These are phyloP conservation scores for Diospyros kaki DNA, from an alignment of 148 eudicot genomes.

Conservation along the genomic window DNA sequence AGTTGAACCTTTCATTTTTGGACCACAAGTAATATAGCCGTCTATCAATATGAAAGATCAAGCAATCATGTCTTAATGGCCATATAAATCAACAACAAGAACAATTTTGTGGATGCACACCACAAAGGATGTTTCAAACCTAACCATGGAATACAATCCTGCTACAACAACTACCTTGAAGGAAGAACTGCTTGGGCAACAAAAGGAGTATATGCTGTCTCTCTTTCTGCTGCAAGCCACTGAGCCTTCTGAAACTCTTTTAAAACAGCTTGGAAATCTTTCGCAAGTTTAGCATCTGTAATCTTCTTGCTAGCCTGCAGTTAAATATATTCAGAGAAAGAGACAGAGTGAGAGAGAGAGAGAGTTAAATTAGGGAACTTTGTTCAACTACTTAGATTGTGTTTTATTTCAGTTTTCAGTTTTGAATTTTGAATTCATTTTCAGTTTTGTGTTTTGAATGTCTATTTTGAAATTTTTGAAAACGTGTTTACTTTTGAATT, in stretches of 20 bases:
- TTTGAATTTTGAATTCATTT: too few relatives aligned
- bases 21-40: background rate
- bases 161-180: conserved; percentile 17
- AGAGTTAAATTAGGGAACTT: background rate
- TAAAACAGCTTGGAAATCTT: conserved; percentile 36
- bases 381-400: background rate
- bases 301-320: conserved; percentile 35
- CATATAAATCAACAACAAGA: background rate
- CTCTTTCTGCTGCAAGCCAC: conserved; percentile 35
- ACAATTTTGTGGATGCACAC: background rate
- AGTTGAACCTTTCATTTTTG: background rate
- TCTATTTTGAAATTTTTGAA: too few relatives aligned
- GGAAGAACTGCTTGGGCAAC: conserved; percentile 26
- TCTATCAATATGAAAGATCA: background rate
- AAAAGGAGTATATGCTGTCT: conserved; percentile 30
- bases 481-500: too few relatives aligned
- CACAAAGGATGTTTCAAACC: background rate
- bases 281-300: conserved; percentile 39
- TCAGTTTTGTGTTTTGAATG: too few relatives aligned
- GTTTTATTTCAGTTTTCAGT: too few relatives aligned
- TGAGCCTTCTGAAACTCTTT: conserved; percentile 41
- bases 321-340: background rate
- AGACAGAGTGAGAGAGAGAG: background rate
- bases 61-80: background rate
- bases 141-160: background rate